A percentile compares a stretch with the other conserved stretches of the same genome.
These are phyloP conservation scores for Suhomyces guaymorum DNA, from an alignment of 1,139 yeast genomes.

Conservation along the genomic window DNA sequence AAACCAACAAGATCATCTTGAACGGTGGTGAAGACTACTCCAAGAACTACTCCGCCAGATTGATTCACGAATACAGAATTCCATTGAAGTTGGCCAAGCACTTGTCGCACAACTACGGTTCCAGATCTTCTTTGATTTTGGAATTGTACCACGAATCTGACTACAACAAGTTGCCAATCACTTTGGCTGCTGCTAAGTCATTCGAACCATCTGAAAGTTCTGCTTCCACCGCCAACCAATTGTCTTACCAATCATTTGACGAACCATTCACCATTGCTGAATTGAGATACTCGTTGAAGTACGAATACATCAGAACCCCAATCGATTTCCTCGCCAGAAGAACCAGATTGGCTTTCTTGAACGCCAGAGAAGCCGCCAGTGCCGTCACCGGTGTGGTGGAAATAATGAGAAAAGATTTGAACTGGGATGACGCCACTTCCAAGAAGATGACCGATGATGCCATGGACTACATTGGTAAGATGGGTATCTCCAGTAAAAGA, in stretches of 20 bases:
- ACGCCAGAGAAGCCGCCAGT: slow-evolving; percentile 78
- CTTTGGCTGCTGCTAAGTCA: slow-evolving; percentile 50
- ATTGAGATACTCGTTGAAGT: slow-evolving; percentile 73
- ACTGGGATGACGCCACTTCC: slow-evolving; percentile 69
- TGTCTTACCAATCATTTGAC: slow-evolving; percentile 57
- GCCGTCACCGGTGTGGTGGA: slow-evolving; percentile 87
- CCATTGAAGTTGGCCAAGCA: slow-evolving; percentile 80
- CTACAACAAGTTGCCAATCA: slow-evolving; percentile 60
- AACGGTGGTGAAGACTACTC: slow-evolving; percentile 75
- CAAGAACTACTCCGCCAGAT: slow-evolving; percentile 70
- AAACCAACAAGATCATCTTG: slow-evolving; percentile 61
- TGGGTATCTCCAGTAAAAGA: slow-evolving; percentile 49
- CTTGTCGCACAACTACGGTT: slow-evolving; percentile 84
- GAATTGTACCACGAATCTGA: slow-evolving; percentile 58
- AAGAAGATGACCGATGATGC: slow-evolving; percentile 56
- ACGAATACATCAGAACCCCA: slow-evolving; percentile 88
- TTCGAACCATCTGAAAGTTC: slow-evolving; percentile 37
- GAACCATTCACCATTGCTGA: slow-evolving; percentile 95
- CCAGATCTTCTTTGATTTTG: slow-evolving; percentile 80
- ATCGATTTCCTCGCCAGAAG: slow-evolving; percentile 91
- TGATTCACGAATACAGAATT: slow-evolving; percentile 76
- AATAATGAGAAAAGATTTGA: slow-evolving; percentile 75
- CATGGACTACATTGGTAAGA: slow-evolving; percentile 58
- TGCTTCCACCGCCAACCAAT: slow-evolving; percentile 36
- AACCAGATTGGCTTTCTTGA: slow-evolving; percentile 88